A percentile compares a stretch with the other conserved stretches of the same genome.
These are phyloP conservation scores for Gnomoniopsis sp. DNA, from an alignment of 2,329 filamentous ascomycete genomes.

Conservation along the genomic window DNA sequence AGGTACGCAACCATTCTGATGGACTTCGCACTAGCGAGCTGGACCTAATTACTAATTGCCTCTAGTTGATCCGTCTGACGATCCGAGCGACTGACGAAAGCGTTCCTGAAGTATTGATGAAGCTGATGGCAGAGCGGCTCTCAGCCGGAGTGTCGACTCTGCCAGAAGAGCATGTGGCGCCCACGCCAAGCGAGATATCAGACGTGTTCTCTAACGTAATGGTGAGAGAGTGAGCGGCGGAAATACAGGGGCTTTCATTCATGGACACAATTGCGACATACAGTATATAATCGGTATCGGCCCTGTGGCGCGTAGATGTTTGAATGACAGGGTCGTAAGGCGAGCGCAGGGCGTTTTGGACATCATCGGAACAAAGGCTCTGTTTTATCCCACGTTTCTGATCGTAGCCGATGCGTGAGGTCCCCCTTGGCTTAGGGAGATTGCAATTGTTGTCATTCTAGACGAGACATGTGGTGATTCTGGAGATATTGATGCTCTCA, in stretches of 20 bases:
- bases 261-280: background rate
- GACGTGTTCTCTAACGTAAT: conserved; percentile 55
- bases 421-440: background rate
- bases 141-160: conserved; percentile 47
- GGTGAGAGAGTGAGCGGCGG: conserved; percentile 34
- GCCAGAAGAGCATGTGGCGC: conserved; percentile 36
- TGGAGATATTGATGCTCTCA: no score
- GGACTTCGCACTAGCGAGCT: background rate
- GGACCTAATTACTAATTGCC: conserved; percentile 19
- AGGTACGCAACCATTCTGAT: conserved; percentile 57
- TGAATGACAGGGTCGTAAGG: background rate
- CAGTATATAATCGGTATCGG: background rate
- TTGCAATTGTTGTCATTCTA: no score
- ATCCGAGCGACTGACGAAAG: conserved; percentile 90
- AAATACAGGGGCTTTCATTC: background rate
- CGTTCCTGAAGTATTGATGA: conserved; percentile 76
- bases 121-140: conserved; percentile 83
- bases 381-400: background rate
- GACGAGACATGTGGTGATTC: no score
- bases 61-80: conserved; percentile 90
- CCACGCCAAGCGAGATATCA: conserved; percentile 48
- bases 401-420: background rate
- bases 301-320: background rate
- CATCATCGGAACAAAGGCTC: conserved; percentile 13
- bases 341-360: conserved; percentile 16